Base-by-base conservation (phyloP, 805 yeast genomes). In the Clavispora carvajalis region DNA sequence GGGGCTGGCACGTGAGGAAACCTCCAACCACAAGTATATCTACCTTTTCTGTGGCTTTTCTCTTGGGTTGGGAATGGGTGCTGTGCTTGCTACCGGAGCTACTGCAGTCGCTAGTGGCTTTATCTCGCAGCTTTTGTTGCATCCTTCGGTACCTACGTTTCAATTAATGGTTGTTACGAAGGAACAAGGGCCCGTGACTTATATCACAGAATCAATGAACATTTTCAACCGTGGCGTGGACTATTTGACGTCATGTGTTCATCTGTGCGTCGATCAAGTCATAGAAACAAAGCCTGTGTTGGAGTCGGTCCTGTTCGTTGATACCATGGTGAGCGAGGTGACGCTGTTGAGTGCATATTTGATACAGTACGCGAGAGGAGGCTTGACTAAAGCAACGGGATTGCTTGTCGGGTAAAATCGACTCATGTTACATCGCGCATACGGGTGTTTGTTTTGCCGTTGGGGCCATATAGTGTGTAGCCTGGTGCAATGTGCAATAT, bases 1-100 rank as follows among this genome's bases (percentile, higher is more conserved):
- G 7, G 15, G 5, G 22, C 25, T 4, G 19, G 5, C 34, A 3
- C 18, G 33, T 3, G 34, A 34, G 33, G 18, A 7, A 11, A 11
- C 11, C 31, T 8, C 9, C 19, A 25, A 16, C 7, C 38, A 34
- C n/a, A 24, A 21, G 3, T 29, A 33, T 18, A 7, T 31, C 17
- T 59, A 62, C 56, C 21, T 63, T 9, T 18, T 65, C 5, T 63
- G 62, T 36, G 54, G 68, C 40, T 65, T 67, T 43, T 49, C 67
- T 1, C 22, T 66, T 17, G 72, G 72, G 1, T 50, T 67, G 25
- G 68, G 71, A 1, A 49, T 68, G 15, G 72, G 73, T 2, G 41
- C 46, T 8, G 23, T 49, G 2, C 18, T 24, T 18, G 38, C 37
- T 4, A 24, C 22, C 19, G 37, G 37, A 2, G 37, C 37, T 10